Percentiles rank a stretch among this genome's conserved stretches.
Evolutionary conservation across 1,139 yeast species (phyloP).

Genomic region (Geotrichum restrictum): DNA sequence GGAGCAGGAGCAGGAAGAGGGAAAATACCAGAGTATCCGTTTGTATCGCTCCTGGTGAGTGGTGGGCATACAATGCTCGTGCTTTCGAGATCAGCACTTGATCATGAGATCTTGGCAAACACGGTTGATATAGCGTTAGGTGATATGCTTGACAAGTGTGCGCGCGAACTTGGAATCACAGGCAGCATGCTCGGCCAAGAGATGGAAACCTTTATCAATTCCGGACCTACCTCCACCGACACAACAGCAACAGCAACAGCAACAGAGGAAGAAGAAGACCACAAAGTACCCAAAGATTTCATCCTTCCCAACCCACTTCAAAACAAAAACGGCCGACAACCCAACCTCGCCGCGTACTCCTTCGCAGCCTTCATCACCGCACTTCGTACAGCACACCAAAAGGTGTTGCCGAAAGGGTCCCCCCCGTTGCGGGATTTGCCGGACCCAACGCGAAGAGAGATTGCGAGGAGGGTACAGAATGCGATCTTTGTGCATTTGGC

Average conservation of each 20-base stretch:
- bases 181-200: conserved; percentile 88
- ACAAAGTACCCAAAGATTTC: conserved; percentile 36
- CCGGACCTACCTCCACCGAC: conserved; percentile 30
- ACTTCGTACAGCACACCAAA: conserved; percentile 27
- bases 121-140: conserved; percentile 90
- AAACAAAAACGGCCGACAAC: conserved; percentile 45
- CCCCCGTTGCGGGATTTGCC: no score
- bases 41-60: conserved; percentile 71
- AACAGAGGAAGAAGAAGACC: conserved; percentile 31
- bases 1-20: conserved; percentile 38
- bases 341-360: conserved; percentile 51
- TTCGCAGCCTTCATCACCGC: conserved; percentile 49
- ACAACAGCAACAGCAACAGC: no score
- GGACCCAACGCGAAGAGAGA: conserved; percentile 30
- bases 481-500: conserved; percentile 68
- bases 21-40: conserved; percentile 61
- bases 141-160: conserved; percentile 89
- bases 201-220: conserved; percentile 55
- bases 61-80: conserved; percentile 97
- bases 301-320: conserved; percentile 52
- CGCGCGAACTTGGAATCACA: conserved; percentile 70
- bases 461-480: conserved; percentile 64
- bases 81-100: conserved; percentile 52
- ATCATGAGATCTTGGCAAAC: conserved; percentile 70
- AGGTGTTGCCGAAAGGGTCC: no score